Base-by-base conservation (phyloP, 495 filamentous ascomycete genomes). In the Aspergillus heteromorphus region DNA sequence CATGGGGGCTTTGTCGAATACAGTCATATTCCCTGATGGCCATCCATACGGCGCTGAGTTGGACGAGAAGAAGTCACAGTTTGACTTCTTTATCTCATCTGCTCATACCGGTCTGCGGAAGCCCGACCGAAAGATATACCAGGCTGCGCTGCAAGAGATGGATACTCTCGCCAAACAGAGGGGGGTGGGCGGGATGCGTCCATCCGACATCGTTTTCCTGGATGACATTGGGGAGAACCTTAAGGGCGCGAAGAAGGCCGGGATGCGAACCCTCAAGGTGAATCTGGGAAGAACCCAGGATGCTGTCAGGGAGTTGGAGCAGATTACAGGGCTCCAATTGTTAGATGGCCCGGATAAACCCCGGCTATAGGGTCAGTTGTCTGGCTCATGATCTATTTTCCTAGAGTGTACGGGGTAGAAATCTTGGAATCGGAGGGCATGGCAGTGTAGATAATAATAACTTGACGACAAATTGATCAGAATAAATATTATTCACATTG, bases 221-320 rank as follows among this genome's bases (percentile, higher is more conserved):
- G 93, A 98, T 75, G 93, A 98, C 70, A 97, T 98, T 64, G 93
- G 93, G 0, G 83, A 88, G 74, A 98, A 98, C 67, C 68, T 97
- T 60, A 92, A 91, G 73, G 82, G 79, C 10, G 93, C 86, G 10
- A 91, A 79, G 73, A 75, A 71, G 49, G 67, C 83, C 10, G 93
- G 93, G 21, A 86, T 97, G 67, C 71, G 77, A 53, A 96, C 92
- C 1, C 78, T 98, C 56, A 95, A 87, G 65, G 93, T 97, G 2
- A 73, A 79, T 7, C 72, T 97, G 27, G 92, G 92, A 25, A 83
- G 75, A 67, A 84, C 85, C 6, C 83, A 81, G 72, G 83, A 90
- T 69, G 92, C 92, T 10, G 86, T 89, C 13, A 76, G 66, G 60
- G 84, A 88, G 65, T 64, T 89, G 57, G 86, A 89, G 65, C 67